Conservation (phyloP, 352 stramenopile genomes). For the Pelagophyceae sp. region DNA sequence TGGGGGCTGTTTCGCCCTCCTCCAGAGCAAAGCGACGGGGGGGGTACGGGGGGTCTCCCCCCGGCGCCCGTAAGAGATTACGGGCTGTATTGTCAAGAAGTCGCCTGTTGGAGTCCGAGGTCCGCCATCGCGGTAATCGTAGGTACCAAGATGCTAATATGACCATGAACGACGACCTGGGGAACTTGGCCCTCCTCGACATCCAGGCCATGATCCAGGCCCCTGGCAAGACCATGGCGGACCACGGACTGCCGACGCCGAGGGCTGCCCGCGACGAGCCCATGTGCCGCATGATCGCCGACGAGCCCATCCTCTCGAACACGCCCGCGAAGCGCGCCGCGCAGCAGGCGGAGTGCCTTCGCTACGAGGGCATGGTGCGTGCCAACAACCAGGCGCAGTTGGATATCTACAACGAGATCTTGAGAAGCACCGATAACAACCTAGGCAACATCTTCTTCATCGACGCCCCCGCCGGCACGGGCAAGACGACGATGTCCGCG, state of each 20-base stretch:
- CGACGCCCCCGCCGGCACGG: conserved; percentile 25
- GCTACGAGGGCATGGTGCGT: neutral
- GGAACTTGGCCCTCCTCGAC: no score
- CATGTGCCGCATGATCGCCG: neutral
- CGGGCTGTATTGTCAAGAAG: no score
- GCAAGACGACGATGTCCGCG: conserved; percentile 28
- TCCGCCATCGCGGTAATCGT: no score
- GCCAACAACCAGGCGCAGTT: neutral
- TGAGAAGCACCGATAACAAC: neutral
- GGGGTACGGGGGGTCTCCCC: no score
- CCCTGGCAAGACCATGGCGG: neutral
- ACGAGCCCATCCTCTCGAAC: neutral
- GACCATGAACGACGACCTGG: no score
- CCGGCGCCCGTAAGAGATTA: no score
- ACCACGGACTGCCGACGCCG: no score
- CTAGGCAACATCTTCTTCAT: conserved; percentile 17
- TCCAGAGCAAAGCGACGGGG: no score
- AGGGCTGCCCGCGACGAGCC: neutral
- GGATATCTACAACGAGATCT: neutral
- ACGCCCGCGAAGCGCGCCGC: neutral
- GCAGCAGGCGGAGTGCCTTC: neutral
- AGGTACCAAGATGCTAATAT: no score
- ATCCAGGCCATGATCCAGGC: no score
- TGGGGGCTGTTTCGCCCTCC: no score
- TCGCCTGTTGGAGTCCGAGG: no score